Conservation (phyloP, 192 early-diverging fungal genomes). For the Phlyctochytrium arcticum region DNA sequence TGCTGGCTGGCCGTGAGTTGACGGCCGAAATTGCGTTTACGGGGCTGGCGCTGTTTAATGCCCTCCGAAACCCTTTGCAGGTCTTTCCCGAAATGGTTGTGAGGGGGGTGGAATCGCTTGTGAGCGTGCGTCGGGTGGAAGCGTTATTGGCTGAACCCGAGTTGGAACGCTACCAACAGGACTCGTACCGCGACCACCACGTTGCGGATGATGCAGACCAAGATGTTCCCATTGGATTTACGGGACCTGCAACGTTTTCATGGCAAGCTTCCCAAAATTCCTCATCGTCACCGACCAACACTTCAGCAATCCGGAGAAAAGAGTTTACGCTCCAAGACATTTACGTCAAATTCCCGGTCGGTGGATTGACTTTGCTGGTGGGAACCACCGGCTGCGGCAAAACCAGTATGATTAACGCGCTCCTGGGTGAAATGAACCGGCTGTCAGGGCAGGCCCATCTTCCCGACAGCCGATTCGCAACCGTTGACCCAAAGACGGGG, state of each 20-base stretch:
- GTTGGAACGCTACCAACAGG: constrained; percentile 38
- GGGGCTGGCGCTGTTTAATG: constrained; percentile 58
- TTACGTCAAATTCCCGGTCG: constrained; percentile 20
- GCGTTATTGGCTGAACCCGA: constrained; percentile 73
- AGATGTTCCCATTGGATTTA: constrained; percentile 7
- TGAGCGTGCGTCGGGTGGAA: constrained; percentile 60
- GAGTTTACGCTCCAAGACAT: constrained; percentile 39
- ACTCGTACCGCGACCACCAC: neutral
- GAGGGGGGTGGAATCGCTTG: constrained; percentile 46
- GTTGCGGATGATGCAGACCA: neutral
- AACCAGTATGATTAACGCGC: constrained; percentile 65
- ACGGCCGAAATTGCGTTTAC: constrained; percentile 67
- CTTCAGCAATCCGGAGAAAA: no score
- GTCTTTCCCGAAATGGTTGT: constrained; percentile 58
- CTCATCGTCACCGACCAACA: no score
- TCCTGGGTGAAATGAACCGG: constrained; percentile 74
- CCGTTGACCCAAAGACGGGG: neutral
- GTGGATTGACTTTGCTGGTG: constrained; percentile 56
- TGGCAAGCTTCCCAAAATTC: neutral
- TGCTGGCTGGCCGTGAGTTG: constrained; percentile 51
- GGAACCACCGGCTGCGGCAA: constrained; percentile 94
- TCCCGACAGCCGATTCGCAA: constrained; percentile 10
- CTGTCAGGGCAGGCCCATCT: constrained; percentile 29
- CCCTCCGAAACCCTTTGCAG: constrained; percentile 50
- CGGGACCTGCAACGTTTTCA: constrained; percentile 3